A percentile compares a stretch with the other conserved stretches of the same genome.
phyloP scores from a whole-genome alignment of 352 stramenopile species.

The Phytophthora colocasiae region DNA sequence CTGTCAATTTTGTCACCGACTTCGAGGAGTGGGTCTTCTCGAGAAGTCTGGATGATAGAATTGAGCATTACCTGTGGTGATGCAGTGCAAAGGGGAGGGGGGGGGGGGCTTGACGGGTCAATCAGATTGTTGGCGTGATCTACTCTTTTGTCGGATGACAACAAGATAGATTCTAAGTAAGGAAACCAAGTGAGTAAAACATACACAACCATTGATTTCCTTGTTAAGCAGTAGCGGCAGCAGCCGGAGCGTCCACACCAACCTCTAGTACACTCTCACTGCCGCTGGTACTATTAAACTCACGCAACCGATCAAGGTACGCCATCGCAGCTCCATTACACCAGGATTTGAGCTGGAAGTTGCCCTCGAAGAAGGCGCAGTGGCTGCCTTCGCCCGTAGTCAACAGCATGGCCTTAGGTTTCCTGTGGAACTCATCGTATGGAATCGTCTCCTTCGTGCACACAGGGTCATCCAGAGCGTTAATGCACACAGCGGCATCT shows the following conservation, averaged over 20 bases:
- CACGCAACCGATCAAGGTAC: conserved; percentile 70
- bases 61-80: no score
- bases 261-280: conserved; percentile 2
- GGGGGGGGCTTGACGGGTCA: no score
- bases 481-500: conserved; percentile 75
- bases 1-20: no score
- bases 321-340: conserved; percentile 61
- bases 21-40: no score
- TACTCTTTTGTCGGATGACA: no score
- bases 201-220: background rate
- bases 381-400: conserved; percentile 69
- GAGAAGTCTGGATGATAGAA: no score
- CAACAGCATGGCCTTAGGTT: conserved; percentile 63
- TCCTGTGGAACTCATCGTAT: conserved; percentile 59
- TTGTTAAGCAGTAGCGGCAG: conserved; percentile 29
- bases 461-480: conserved; percentile 80
- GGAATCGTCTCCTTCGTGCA: conserved; percentile 80
- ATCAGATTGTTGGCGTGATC: no score
- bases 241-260: conserved; percentile 2
- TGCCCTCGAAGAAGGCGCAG: conserved; percentile 80
- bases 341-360: conserved; percentile 70
- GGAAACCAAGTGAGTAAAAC: no score
- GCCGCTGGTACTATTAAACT: conserved; percentile 32
- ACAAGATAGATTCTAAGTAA: no score
- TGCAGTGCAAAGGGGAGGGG: no score